These are phyloP conservation scores for Rhynchospora tenuis DNA, from an alignment of 176 grass and related monocot genomes.

Conservation along the genomic window DNA sequence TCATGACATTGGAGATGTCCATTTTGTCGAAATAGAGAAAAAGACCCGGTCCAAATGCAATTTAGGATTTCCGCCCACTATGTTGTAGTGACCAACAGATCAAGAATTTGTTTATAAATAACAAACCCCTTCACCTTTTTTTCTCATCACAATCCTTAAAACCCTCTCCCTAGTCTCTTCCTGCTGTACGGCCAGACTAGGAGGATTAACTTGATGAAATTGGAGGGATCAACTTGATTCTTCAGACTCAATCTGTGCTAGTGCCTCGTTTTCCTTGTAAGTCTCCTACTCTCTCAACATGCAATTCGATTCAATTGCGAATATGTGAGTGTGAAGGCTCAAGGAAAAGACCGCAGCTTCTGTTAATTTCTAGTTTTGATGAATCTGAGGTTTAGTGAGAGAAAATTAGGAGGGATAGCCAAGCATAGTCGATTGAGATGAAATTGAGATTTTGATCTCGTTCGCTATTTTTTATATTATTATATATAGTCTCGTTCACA, in stretches of 20 bases:
- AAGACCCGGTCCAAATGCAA: neutral
- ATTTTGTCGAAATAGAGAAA: neutral
- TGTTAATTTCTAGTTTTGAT: constrained; percentile 19
- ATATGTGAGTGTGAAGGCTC: constrained; percentile 18
- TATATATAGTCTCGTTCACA: too few relatives aligned
- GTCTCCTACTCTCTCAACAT: neutral
- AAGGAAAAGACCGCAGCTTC: constrained; percentile 11
- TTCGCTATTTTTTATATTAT: too few relatives aligned
- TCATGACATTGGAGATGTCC: neutral
- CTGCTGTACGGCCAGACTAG: neutral
- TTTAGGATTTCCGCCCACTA: neutral
- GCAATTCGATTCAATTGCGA: constrained; percentile 16
- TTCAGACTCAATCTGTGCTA: neutral
- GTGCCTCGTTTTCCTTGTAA: neutral
- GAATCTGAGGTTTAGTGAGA: constrained; percentile 25
- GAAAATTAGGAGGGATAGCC: constrained; percentile 15
- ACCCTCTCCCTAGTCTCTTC: neutral
- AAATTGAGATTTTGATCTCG: neutral
- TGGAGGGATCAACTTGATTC: neutral
- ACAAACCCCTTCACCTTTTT: neutral
- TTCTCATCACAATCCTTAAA: neutral
- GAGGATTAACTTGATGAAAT: neutral
- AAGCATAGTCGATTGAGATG: neutral
- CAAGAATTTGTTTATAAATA: neutral
- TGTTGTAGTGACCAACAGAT: neutral